phyloP scores from a whole-genome alignment of 176 grass and related monocot genomes.

The Triticum aestivum region DNA sequence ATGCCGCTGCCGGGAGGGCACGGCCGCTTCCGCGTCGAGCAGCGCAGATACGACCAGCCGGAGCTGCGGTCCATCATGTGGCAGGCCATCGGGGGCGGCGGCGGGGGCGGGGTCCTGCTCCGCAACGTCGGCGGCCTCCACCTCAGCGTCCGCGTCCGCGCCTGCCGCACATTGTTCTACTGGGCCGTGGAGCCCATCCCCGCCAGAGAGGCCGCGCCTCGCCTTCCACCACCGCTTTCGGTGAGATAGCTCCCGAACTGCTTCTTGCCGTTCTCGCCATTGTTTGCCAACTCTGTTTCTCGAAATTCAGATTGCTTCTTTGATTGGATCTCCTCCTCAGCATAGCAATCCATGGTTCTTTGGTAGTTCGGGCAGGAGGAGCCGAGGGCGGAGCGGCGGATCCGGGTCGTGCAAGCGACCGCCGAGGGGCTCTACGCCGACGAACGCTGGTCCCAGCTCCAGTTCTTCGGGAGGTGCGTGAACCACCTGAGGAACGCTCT shows the following conservation, averaged over 20 bases:
- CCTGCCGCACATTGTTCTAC: too few species aligned
- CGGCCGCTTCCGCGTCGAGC: neutral
- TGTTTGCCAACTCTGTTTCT: neutral
- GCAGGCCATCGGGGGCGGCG: neutral
- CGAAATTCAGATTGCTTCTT: neutral
- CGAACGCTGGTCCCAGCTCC: neutral
- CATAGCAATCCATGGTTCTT: too few species aligned
- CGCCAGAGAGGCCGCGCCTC: neutral
- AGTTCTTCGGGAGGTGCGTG: neutral
- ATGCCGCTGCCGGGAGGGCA: neutral
- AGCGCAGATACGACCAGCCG: neutral
- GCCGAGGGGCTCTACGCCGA: neutral
- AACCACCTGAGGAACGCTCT: neutral
- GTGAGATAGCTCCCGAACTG: neutral
- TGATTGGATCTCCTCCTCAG: too few species aligned
- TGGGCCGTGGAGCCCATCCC: neutral
- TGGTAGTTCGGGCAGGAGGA: too few species aligned
- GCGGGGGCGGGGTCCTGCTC: neutral
- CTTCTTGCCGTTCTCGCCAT: neutral
- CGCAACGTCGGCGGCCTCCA: neutral
- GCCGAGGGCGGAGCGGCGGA: neutral
- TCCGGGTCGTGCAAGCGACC: neutral
- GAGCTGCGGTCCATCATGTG: neutral
- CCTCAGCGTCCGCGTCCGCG: slow-evolving; percentile 16
- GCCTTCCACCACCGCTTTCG: neutral